Conservation (phyloP, 2,329 filamentous ascomycete species). For the Pyrenophora graminea region DNA sequence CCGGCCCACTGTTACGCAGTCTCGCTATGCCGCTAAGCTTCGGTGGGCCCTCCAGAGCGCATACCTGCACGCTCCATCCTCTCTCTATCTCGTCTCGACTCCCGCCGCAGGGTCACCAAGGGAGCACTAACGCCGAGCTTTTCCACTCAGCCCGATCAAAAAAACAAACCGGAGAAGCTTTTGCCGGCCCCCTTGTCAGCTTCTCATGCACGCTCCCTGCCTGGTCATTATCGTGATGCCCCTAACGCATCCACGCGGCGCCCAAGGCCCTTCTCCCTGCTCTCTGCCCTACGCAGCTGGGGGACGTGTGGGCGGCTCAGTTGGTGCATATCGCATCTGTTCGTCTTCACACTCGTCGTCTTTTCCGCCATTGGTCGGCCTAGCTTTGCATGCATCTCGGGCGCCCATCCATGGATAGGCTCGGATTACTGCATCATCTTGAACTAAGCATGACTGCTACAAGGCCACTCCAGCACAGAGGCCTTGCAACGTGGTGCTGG, state of each 20-base stretch:
- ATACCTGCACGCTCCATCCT: conserved; percentile 14
- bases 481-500: neutral
- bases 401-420: conserved; percentile 12
- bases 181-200: conserved; percentile 15
- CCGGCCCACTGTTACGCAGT: conserved; percentile 12
- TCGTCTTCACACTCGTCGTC: neutral
- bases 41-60: conserved; percentile 17
- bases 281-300: conserved; percentile 6
- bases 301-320: conserved; percentile 15
- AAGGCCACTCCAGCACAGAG: conserved; percentile 4
- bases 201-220: conserved; percentile 11
- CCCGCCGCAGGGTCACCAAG: conserved; percentile 16
- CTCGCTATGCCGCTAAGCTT: conserved; percentile 25
- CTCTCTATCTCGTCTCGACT: conserved; percentile 9
- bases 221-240: conserved; percentile 22
- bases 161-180: conserved; percentile 11
- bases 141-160: neutral
- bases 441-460: conserved; percentile 11
- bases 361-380: conserved; percentile 17
- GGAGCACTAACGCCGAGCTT: conserved; percentile 8
- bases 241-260: conserved; percentile 35
- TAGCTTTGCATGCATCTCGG: conserved; percentile 14
- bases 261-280: conserved; percentile 23
- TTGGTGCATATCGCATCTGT: conserved; percentile 21
- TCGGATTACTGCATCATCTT: conserved; percentile 27